phyloP scores from a whole-genome alignment of 139 green algal genomes.

The Coelastrella sp. region DNA sequence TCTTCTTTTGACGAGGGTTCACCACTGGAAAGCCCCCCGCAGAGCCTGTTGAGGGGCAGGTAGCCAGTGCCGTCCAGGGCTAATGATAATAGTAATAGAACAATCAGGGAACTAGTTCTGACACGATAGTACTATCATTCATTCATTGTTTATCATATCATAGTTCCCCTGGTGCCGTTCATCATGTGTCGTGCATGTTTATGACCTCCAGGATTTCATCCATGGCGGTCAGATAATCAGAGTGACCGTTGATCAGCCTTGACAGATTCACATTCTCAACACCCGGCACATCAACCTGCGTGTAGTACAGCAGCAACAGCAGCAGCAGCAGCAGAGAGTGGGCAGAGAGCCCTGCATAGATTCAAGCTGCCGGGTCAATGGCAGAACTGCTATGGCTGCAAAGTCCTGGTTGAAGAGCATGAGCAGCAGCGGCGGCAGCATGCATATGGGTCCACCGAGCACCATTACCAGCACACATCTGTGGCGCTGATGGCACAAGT shows the following conservation, averaged over 20 bases:
- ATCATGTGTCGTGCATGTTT: constrained; percentile 48
- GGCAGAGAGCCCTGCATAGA: background rate
- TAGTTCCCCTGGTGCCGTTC: too few species aligned
- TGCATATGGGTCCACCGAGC: too few species aligned
- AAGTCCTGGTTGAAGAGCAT: background rate
- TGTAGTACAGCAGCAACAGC: background rate
- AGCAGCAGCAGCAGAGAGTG: background rate
- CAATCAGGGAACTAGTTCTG: too few species aligned
- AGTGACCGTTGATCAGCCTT: constrained; percentile 66
- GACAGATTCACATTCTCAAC: constrained; percentile 86
- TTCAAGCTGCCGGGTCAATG: background rate
- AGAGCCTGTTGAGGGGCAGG: too few species aligned
- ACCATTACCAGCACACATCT: background rate
- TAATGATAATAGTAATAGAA: too few species aligned
- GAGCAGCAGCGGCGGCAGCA: background rate
- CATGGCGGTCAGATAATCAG: constrained; percentile 72
- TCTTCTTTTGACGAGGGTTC: too few species aligned
- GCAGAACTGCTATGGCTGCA: background rate
- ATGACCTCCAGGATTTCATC: constrained; percentile 67
- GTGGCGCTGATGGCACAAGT: too few species aligned
- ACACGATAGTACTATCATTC: too few species aligned
- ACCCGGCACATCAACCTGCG: constrained; percentile 16
- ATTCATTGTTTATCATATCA: too few species aligned
- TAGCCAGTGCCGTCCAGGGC: too few species aligned
- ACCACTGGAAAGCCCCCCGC: too few species aligned